A percentile compares a stretch with the other conserved stretches of the same genome.
These are phyloP conservation scores for Phytopythium boreale DNA, from an alignment of 352 stramenopile genomes.

Conservation along the genomic window DNA sequence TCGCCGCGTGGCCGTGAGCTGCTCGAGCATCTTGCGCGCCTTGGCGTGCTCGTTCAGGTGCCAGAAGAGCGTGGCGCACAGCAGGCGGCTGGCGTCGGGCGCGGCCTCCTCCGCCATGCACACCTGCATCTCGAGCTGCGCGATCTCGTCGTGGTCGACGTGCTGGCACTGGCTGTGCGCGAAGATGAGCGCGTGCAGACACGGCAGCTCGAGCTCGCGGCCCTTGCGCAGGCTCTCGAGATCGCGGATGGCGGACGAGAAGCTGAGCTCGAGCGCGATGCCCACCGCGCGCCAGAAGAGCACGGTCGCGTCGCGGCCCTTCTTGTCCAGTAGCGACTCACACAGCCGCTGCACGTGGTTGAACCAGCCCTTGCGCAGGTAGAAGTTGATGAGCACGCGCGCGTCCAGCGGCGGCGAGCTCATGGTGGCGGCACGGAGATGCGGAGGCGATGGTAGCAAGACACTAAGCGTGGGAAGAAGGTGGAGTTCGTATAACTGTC, in stretches of 20 bases:
- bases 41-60: slow-evolving; percentile 62
- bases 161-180: slow-evolving; percentile 76
- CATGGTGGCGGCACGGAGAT: background rate
- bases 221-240: slow-evolving; percentile 77
- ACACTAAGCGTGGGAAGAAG: no score
- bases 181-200: slow-evolving; percentile 75
- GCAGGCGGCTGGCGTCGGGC: slow-evolving; percentile 44
- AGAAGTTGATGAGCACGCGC: slow-evolving; percentile 84
- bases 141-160: slow-evolving; percentile 75
- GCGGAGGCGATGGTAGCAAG: background rate
- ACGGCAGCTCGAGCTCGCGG: slow-evolving; percentile 76
- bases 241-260: slow-evolving; percentile 80
- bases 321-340: slow-evolving; percentile 76
- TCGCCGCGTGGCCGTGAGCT: slow-evolving; percentile 28
- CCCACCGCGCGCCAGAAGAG: slow-evolving; percentile 87
- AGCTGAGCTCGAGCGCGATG: slow-evolving; percentile 73
- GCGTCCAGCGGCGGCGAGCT: slow-evolving; percentile 34
- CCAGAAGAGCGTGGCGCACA: slow-evolving; percentile 81
- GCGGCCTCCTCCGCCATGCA: slow-evolving; percentile 77
- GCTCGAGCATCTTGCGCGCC: slow-evolving; percentile 68
- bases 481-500: no score
- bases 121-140: slow-evolving; percentile 74
- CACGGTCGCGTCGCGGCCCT: slow-evolving; percentile 72
- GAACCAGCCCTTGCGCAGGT: slow-evolving; percentile 86
- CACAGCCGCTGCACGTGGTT: slow-evolving; percentile 83